A percentile compares a stretch with the other conserved stretches of the same genome.
Evolutionary conservation across 1,284 basidiomycete genomes (phyloP).

Genomic region (Sporisorium iseilematis-ciliati): DNA sequence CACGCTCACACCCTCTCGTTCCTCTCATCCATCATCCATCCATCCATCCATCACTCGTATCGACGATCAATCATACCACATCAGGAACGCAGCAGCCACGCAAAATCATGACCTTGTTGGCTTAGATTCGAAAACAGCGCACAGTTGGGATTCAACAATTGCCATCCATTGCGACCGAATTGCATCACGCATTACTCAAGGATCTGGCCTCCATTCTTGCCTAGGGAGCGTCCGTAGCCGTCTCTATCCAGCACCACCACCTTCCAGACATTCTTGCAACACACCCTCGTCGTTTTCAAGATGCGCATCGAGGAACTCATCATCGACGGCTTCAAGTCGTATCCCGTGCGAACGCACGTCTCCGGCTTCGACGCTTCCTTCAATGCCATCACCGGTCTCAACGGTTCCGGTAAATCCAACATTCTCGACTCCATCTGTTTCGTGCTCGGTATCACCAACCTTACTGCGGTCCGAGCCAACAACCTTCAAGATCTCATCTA

Average conservation of each 20-base stretch:
- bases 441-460: slow-evolving; percentile 68
- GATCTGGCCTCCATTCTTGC: not conserved
- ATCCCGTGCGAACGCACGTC: slow-evolving; percentile 93
- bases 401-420: slow-evolving; percentile 77
- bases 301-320: slow-evolving; percentile 72
- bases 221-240: not conserved
- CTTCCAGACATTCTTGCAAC: not conserved
- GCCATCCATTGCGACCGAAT: not conserved
- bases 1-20: not conserved
- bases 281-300: slow-evolving; percentile 9
- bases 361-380: slow-evolving; percentile 95
- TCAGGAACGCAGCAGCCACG: not conserved
- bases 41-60: not conserved
- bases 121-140: not conserved
- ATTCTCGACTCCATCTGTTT: slow-evolving; percentile 70
- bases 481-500: slow-evolving; percentile 98
- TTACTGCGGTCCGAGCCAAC: slow-evolving; percentile 79
- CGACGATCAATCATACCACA: not conserved
- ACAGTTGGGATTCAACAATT: not conserved
- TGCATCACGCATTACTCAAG: not conserved
- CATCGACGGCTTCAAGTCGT: slow-evolving; percentile 74
- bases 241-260: not conserved
- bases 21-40: not conserved
- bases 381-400: slow-evolving; percentile 96
- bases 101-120: slow-evolving; percentile 3